Evolutionary conservation across 257 asterid genomes (phyloP).

Genomic region (Ophiorrhiza pumila): DNA sequence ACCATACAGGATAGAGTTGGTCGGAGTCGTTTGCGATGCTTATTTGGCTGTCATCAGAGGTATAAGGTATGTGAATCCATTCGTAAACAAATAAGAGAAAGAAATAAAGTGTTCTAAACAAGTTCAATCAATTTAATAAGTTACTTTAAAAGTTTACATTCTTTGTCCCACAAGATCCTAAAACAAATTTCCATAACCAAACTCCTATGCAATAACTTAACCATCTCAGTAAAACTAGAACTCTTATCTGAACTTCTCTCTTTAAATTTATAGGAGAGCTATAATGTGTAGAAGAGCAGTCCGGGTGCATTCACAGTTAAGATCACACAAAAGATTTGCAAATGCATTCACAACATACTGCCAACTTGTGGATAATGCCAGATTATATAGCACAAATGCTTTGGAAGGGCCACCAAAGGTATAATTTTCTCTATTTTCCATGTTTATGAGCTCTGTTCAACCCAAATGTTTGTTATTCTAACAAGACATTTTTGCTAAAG

Average conservation of each 20-base stretch:
- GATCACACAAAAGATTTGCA: conserved; percentile 88
- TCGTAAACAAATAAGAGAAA: no score
- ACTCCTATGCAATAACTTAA: background rate
- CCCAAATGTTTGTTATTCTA: conserved; percentile 7
- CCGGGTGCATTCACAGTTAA: conserved; percentile 80
- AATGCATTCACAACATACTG: conserved; percentile 76
- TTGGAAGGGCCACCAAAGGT: conserved; percentile 91
- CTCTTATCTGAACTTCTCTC: background rate
- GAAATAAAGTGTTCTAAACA: background rate
- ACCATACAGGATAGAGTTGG: conserved; percentile 83
- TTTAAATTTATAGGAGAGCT: conserved; percentile 61
- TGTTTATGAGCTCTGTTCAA: background rate
- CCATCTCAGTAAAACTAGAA: background rate
- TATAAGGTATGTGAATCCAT: conserved; percentile 61
- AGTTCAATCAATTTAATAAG: background rate
- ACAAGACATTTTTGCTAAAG: conserved; percentile 36
- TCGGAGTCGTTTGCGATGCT: conserved; percentile 88
- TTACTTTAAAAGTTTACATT: background rate
- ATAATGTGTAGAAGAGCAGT: conserved; percentile 91
- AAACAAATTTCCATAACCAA: background rate
- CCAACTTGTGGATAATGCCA: conserved; percentile 73
- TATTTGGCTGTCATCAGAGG: conserved; percentile 86
- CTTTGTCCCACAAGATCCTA: background rate
- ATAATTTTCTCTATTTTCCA: conserved; percentile 12
- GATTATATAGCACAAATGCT: conserved; percentile 74